phyloP scores from a whole-genome alignment of 441 rosid species.

The Rhodomyrtus psidioides region DNA sequence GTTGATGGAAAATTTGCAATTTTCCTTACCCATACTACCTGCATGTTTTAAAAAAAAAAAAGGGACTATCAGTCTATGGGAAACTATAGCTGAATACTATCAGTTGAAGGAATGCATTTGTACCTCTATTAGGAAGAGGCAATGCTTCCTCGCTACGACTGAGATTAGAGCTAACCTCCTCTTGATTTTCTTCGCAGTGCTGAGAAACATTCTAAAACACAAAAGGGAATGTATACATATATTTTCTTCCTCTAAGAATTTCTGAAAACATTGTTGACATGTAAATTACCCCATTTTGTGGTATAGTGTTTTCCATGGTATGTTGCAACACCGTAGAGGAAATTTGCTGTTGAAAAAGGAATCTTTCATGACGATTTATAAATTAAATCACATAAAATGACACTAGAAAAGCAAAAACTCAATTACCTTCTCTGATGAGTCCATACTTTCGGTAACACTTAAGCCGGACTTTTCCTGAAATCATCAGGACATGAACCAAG shows the following conservation, averaged over 20 bases:
- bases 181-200: slow-evolving; percentile 3
- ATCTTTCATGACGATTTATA: neutral
- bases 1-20: slow-evolving; percentile 18
- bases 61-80: neutral
- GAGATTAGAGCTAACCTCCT: slow-evolving; percentile 9
- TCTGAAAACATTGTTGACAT: neutral
- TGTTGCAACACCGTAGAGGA: neutral
- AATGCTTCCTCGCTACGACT: slow-evolving; percentile 5
- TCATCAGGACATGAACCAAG: neutral
- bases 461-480: slow-evolving; percentile 4
- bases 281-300: slow-evolving; percentile 4
- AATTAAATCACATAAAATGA: neutral
- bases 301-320: neutral
- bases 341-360: slow-evolving; percentile 4
- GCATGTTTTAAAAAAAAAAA: neutral
- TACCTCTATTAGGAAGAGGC: slow-evolving; percentile 22
- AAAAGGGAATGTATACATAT: neutral
- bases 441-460: neutral
- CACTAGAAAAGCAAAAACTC: neutral
- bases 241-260: neutral
- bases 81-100: neutral
- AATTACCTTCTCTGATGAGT: slow-evolving; percentile 1
- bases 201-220: slow-evolving; percentile 11
- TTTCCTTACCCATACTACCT: slow-evolving; percentile 44
- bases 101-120: neutral